Evolutionary conservation across 768 basidiomycete species (phyloP).

Genomic region (Amanita rubescens): DNA sequence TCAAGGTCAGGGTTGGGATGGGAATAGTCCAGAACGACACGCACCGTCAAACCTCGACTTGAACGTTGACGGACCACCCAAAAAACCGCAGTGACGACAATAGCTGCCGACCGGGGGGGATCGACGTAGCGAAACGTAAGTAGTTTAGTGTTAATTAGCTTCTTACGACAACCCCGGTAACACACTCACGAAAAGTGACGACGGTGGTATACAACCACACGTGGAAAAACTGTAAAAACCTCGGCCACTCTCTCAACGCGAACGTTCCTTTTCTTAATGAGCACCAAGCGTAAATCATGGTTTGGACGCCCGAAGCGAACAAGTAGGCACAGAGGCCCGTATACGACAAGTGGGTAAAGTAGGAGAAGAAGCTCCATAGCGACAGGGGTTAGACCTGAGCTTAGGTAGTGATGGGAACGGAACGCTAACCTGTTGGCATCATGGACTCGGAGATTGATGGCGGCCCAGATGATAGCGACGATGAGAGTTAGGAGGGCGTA

Average conservation of each 20-base stretch:
- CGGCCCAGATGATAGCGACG: constrained; percentile 29
- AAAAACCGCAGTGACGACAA: constrained; percentile 57
- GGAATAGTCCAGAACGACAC: constrained; percentile 13
- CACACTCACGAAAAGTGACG: constrained; percentile 47
- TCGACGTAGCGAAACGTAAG: too few species aligned
- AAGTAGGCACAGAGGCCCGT: constrained; percentile 58
- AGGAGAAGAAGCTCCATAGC: constrained; percentile 45
- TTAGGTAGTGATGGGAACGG: background rate
- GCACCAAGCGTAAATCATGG: constrained; percentile 28
- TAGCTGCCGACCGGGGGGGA: constrained; percentile 28
- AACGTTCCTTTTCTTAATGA: constrained; percentile 26
- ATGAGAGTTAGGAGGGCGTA: constrained; percentile 43
- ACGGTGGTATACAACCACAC: constrained; percentile 44
- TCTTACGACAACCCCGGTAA: too few species aligned
- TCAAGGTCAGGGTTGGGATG: background rate
- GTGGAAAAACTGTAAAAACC: constrained; percentile 48
- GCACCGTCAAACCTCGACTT: constrained; percentile 28
- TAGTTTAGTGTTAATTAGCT: too few species aligned
- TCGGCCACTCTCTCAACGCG: constrained; percentile 54
- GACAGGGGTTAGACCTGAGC: background rate
- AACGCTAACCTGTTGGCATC: constrained; percentile 23
- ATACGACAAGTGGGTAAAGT: constrained; percentile 58
- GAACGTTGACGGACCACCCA: constrained; percentile 45
- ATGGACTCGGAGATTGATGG: constrained; percentile 14
- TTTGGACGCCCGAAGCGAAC: constrained; percentile 51